Percentiles rank a stretch among this genome's conserved stretches.
phyloP scores from a whole-genome alignment of 192 early-diverging fungal species.

The Coemansia reversa region DNA sequence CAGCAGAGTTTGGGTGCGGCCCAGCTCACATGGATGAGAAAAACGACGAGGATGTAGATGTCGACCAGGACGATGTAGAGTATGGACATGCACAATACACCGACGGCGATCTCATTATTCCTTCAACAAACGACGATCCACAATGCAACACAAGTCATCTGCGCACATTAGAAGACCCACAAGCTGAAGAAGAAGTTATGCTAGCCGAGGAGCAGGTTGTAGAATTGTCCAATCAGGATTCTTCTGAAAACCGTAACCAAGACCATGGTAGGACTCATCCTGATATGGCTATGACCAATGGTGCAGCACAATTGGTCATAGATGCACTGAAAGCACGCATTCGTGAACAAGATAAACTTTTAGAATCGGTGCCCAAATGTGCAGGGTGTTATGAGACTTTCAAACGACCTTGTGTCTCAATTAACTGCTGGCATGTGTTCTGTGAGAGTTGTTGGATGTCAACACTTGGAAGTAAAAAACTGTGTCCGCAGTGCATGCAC shows the following conservation, averaged over 20 bases:
- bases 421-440: slow-evolving; percentile 91
- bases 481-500: slow-evolving; percentile 88
- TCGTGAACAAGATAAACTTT: slow-evolving; percentile 59
- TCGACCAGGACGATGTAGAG: slow-evolving; percentile 73
- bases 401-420: slow-evolving; percentile 68
- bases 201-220: slow-evolving; percentile 9
- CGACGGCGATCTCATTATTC: slow-evolving; percentile 62
- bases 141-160: slow-evolving; percentile 17
- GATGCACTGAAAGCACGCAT: slow-evolving; percentile 75
- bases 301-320: slow-evolving; percentile 64
- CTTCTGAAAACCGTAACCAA: neutral
- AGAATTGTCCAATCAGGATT: neutral
- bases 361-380: slow-evolving; percentile 61
- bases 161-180: slow-evolving; percentile 48
- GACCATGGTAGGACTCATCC: slow-evolving; percentile 12
- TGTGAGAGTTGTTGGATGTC: slow-evolving; percentile 88
- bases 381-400: slow-evolving; percentile 79
- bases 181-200: slow-evolving; percentile 11
- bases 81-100: slow-evolving; percentile 76
- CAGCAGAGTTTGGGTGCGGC: slow-evolving; percentile 15
- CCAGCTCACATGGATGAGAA: slow-evolving; percentile 56
- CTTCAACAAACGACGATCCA: slow-evolving; percentile 17
- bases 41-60: slow-evolving; percentile 78
- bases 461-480: slow-evolving; percentile 78
- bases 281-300: neutral